Evolutionary conservation across 2,329 filamentous ascomycete species (phyloP), one percentile per base, ranked within the genome.

Genomic region (Aspergillus sp.): DNA sequence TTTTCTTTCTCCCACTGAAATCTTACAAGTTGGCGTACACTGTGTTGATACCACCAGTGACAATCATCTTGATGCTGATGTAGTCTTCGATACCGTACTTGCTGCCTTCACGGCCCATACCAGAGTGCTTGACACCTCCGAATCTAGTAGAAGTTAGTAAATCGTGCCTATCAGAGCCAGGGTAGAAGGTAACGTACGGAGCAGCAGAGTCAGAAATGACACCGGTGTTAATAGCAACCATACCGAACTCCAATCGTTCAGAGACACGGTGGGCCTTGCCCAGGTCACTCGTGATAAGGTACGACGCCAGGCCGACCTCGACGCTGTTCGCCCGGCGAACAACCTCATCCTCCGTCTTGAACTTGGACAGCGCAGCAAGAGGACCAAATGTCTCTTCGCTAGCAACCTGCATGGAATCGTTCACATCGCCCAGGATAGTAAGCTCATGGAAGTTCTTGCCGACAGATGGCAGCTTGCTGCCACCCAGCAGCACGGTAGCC

Each of bases 341-440:
- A 27, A 54, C 51, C 21, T 54, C 51, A 17, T 54, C 51, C 19
- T 54, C 51, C 3, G 51, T 54, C 7, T 24, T 9, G 41, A 54
- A 54, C 14, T 24, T 46, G 78, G 96, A 96, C 7, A 97, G 75
- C 0, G 89, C 92, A 0, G 92, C 93, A 0, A 97, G 87, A 1
- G 93, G 93, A 0, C 93, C 93, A 71, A 98, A 98, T 0, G 91
- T 97, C 79, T 98, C 93, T 74, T 97, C 93, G 3, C 77, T 77
- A 2, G 89, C 86, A 62, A 96, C 84, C 58, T 83, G 81, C 93
- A 96, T 97, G 41, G 90, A 84, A 49, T 82, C 78, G 1, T 84
- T 93, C 85, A 96, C 91, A 63, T 89, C 89, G 12, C 88, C 88
- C 57, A 98, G 85, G 49, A 97, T 88, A 0, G 93, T 97, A 3